These are phyloP conservation scores for Candida mattraensis DNA, from an alignment of 805 yeast species.

Conservation along the genomic window DNA sequence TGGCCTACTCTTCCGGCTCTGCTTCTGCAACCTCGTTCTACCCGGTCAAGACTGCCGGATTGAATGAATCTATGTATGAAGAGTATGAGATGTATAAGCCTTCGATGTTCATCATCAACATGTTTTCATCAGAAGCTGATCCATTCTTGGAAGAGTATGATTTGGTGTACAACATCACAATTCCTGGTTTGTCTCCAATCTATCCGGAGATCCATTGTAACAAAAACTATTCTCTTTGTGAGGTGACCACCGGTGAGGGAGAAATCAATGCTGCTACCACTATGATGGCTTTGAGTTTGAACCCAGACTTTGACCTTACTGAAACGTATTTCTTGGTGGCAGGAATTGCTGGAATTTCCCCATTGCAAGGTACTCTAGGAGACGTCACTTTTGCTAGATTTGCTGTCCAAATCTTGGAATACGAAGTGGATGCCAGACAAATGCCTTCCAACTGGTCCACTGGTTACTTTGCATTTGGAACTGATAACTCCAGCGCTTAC, in stretches of 20 bases:
- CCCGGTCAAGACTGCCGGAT: constrained; percentile 24
- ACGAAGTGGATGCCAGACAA: constrained; percentile 55
- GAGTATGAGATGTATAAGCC: constrained; percentile 43
- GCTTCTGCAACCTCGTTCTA: constrained; percentile 16
- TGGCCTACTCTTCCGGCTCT: constrained; percentile 15
- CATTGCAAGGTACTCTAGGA: constrained; percentile 54
- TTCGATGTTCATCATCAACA: constrained; percentile 52
- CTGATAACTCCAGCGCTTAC: constrained; percentile 47
- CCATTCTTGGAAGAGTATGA: constrained; percentile 52
- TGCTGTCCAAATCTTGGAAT: constrained; percentile 62
- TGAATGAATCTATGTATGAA: constrained; percentile 22
- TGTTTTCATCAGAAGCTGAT: constrained; percentile 52
- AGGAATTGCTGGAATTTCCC: constrained; percentile 69
- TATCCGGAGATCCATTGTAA: constrained; percentile 60
- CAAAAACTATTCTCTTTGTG: constrained; percentile 52
- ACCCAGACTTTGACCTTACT: constrained; percentile 55
- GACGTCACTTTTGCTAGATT: constrained; percentile 59
- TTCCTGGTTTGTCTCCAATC: constrained; percentile 66
- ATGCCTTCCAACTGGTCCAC: constrained; percentile 54
- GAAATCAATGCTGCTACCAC: constrained; percentile 67
- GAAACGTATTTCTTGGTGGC: constrained; percentile 62
- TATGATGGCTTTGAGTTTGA: constrained; percentile 51
- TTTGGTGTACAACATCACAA: constrained; percentile 51
- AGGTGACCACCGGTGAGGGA: constrained; percentile 67
- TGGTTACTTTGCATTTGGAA: constrained; percentile 59